Conservation (phyloP, 2,329 filamentous ascomycete species). For the Sporothrix euskadiensis region DNA sequence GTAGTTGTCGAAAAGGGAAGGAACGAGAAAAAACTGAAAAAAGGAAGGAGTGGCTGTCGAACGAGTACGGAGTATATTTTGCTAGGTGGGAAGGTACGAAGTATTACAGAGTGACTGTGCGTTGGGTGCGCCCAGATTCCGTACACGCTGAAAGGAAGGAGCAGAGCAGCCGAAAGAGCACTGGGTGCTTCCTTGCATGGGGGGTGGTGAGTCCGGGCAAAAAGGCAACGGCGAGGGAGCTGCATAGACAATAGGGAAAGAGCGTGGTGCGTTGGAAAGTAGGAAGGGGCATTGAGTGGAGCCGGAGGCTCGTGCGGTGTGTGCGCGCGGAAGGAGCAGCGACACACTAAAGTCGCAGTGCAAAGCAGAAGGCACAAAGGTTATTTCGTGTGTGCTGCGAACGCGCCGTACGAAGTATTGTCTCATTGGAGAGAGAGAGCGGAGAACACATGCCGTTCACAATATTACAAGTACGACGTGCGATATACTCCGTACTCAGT, state of each 20-base stretch:
- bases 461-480: conserved; percentile 10
- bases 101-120: background rate
- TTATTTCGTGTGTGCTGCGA: background rate
- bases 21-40: background rate
- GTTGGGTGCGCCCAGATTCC: background rate
- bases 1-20: conserved; percentile 18
- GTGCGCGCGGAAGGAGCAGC: conserved; percentile 19
- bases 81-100: background rate
- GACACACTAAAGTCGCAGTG: conserved; percentile 14
- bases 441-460: conserved; percentile 13
- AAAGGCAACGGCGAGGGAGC: background rate
- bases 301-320: conserved; percentile 20
- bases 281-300: conserved; percentile 28
- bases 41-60: background rate
- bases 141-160: background rate
- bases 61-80: background rate
- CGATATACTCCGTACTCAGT: background rate
- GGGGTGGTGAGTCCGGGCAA: background rate
- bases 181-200: background rate
- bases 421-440: background rate
- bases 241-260: conserved; percentile 19
- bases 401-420: background rate
- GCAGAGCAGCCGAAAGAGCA: background rate
- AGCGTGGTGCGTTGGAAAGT: conserved; percentile 23
- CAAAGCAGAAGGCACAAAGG: background rate